Evolutionary conservation across 2,329 filamentous ascomycete genomes (phyloP).

Genomic region (Aspergillus sojae): DNA sequence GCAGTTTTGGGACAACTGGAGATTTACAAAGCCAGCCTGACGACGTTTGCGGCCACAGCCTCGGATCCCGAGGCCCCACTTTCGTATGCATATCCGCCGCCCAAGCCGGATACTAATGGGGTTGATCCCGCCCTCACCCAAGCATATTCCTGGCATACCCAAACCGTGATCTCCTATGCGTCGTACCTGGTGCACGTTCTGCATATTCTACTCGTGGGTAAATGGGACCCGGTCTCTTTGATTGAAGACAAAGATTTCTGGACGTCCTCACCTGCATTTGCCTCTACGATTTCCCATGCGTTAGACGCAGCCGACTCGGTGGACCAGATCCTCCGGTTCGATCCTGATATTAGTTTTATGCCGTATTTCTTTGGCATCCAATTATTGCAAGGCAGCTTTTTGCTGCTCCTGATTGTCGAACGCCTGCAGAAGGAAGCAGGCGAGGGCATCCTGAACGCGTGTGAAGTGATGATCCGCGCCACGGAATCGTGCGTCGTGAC

Average conservation of each 20-base stretch:
- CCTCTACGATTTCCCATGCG: constrained; percentile 83
- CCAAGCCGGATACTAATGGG: constrained; percentile 57
- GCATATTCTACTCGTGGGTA: constrained; percentile 87
- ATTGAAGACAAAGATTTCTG: constrained; percentile 91
- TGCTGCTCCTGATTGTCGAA: constrained; percentile 84
- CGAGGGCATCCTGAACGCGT: constrained; percentile 83
- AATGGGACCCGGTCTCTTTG: constrained; percentile 94
- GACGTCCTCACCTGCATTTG: constrained; percentile 88
- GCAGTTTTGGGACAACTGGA: constrained; percentile 82
- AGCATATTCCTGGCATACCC: constrained; percentile 63
- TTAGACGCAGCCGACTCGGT: constrained; percentile 88
- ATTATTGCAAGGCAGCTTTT: constrained; percentile 84
- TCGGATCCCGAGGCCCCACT: constrained; percentile 29
- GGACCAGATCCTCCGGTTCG: constrained; percentile 82
- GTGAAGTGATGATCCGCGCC: constrained; percentile 87
- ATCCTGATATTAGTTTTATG: constrained; percentile 92
- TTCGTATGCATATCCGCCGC: constrained; percentile 61
- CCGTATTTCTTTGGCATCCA: constrained; percentile 97
- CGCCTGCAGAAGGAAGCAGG: constrained; percentile 84
- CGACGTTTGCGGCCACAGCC: constrained; percentile 33
- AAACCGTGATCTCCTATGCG: constrained; percentile 84
- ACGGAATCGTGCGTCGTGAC: constrained; percentile 93
- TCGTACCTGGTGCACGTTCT: constrained; percentile 92
- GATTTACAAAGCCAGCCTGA: constrained; percentile 76
- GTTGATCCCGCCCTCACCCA: constrained; percentile 32